These are phyloP conservation scores for Coemansia sp. DNA, from an alignment of 192 early-diverging fungal species.

Conservation along the genomic window DNA sequence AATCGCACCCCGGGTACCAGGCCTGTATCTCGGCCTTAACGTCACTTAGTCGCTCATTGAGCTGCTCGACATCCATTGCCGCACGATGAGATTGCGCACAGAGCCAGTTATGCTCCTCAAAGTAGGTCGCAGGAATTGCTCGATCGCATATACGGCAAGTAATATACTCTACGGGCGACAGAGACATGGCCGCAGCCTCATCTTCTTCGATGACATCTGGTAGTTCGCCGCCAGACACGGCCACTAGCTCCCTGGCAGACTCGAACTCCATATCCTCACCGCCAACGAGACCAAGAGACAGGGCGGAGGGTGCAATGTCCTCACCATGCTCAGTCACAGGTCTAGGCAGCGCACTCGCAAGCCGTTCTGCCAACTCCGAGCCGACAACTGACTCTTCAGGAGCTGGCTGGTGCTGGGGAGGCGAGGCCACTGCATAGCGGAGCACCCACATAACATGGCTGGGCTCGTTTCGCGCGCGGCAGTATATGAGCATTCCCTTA, in stretches of 20 bases:
- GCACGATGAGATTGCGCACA: conserved; percentile 47
- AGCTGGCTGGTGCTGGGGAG: neutral
- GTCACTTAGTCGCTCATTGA: conserved; percentile 40
- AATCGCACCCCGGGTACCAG: conserved; percentile 39
- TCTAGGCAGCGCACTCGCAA: neutral
- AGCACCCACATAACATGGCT: conserved; percentile 51
- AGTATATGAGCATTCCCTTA: conserved; percentile 48
- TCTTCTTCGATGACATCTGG: neutral
- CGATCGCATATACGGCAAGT: conserved; percentile 49
- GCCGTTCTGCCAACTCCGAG: neutral
- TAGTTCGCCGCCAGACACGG: neutral
- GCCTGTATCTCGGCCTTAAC: conserved; percentile 34
- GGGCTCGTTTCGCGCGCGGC: conserved; percentile 17
- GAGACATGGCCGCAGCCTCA: neutral
- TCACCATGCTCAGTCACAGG: neutral
- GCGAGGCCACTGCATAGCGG: conserved; percentile 10
- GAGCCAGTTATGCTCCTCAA: conserved; percentile 49
- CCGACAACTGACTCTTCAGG: neutral
- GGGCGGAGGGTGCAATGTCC: neutral
- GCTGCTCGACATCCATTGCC: conserved; percentile 43
- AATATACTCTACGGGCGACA: conserved; percentile 20
- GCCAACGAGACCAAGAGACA: neutral
- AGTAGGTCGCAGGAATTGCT: conserved; percentile 32
- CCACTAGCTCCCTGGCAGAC: neutral
- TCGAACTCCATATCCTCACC: neutral